Evolutionary conservation across 768 basidiomycete genomes (phyloP), one percentile per base, ranked within the genome.

Genomic region (Suillus ampliporus): DNA sequence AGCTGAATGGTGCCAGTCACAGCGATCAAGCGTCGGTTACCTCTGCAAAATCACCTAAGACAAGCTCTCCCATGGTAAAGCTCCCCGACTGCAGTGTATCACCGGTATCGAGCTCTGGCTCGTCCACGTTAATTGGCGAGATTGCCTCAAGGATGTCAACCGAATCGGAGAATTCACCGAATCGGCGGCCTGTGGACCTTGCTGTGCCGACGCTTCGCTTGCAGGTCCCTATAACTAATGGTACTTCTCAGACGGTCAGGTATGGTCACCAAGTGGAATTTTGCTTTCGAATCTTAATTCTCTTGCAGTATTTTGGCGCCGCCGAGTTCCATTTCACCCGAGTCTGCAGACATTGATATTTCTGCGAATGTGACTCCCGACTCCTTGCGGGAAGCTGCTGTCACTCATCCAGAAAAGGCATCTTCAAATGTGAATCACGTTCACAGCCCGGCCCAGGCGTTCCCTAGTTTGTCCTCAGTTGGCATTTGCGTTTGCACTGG

Each of bases 331-430:
- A 72, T 76, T 47, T 76, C 74, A 8, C 74, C 74, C 9, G 75
- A 75, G 59, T 75, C 74, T 0, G 75, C 75, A 2, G 74, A 68
- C 9, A 74, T 77, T 34, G 69, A 67, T 47, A 41, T 72, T 26
- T 72, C 73, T 31, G 73, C 73, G 11, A 74, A 64, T 58, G 65
- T 72, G 66, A 75, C 75, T 0, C 75, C 75, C 37, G 74, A 75
- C 9, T 76, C 69, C 52, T 65, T 75, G 58, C 72, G 72, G 1
- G 74, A 75, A 43, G 74, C 75, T 3, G 67, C 75, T 10, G 67
- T 75, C 34, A 75, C 75, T 14, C 70, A 72, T 41, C 68, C 64
- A 37, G 31, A 51, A 11, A 65, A 65, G 13, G 66, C 58, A 37
- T 61, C 63, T 7, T 21, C 59, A 5, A 65, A 67, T n/a, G 65